Evolutionary conservation across 1,139 yeast genomes (phyloP), one percentile per base, ranked within the genome.

Genomic region (Torulaspora pretoriensis): DNA sequence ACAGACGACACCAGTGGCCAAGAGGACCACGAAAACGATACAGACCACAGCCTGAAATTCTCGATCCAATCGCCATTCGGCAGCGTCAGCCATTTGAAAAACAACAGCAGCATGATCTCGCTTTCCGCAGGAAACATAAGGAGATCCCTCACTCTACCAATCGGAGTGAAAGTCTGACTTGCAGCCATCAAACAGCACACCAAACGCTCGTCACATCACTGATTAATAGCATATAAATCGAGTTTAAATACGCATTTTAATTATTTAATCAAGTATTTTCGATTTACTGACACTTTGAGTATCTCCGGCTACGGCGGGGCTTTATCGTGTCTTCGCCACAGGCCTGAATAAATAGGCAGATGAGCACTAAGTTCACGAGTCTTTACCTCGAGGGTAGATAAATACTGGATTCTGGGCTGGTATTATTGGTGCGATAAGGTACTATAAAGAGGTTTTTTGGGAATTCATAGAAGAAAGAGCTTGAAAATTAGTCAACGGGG

Each of bases 71-170:
- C 50, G 8, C 51, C 47, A 14, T 41, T 40, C 19, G 30, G 33
- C 22, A 33, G 38, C 28, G 42, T 40, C 22, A 30, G 40, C 9
- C 45, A 33, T 32, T 36, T 46, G 3, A 43, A 43, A 10, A 42
- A 38, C 35, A 48, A 47, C 33, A 36, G 38, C 28, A 51, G 50
- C 32, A 35, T 51, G 13, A 40, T 54, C 23, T 53, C 54, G 3
- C 35, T 54, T 10, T 50, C 54, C 2, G 25, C 48, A 9, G 33
- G 47, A 5, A 36, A 49, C 4, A 57, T 62, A 2, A 55, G 49
- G 29, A 54, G 67, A 38, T 59, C 65, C 2, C 43, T 60, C 35
- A 62, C 65, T 3, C 39, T 61, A 22, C 66, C 66, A 3, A 53
- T 60, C 6, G 60, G 64, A n/a, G 47, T 61, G 32, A 59, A 53